A percentile compares a stretch with the other conserved stretches of the same genome.
These are phyloP conservation scores for Nemania diffusa DNA, from an alignment of 2,329 filamentous ascomycete species.

Conservation along the genomic window DNA sequence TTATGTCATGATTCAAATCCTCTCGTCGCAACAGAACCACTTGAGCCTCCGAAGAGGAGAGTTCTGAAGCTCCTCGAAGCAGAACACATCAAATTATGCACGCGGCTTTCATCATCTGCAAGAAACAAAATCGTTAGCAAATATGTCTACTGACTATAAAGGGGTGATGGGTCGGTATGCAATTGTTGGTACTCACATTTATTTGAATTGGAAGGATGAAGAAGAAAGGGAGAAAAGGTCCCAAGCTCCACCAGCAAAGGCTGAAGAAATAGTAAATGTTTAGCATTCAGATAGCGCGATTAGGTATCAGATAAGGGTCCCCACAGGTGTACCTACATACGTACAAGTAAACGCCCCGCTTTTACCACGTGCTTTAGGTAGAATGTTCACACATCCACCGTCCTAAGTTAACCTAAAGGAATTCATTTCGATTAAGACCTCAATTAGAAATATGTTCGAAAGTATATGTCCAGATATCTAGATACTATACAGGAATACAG, in stretches of 20 bases:
- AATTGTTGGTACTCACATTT: constrained; percentile 73
- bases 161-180: background rate
- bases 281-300: background rate
- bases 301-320: constrained; percentile 9
- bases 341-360: too few relatives aligned
- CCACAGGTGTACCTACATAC: too few relatives aligned
- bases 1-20: constrained; percentile 86
- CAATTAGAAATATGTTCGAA: too few relatives aligned
- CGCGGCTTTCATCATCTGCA: constrained; percentile 99
- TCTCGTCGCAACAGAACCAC: constrained; percentile 77
- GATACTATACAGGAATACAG: too few relatives aligned
- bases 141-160: background rate
- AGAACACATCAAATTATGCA: constrained; percentile 89
- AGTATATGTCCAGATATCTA: too few relatives aligned
- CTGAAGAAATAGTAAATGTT: constrained; percentile 34
- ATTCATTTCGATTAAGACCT: too few relatives aligned
- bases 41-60: constrained; percentile 95
- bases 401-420: too few relatives aligned
- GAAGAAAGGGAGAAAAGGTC: constrained; percentile 63
- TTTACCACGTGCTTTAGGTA: too few relatives aligned
- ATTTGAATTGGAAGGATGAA: constrained; percentile 99
- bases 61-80: constrained; percentile 74
- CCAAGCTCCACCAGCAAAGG: constrained; percentile 40
- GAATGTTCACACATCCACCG: too few relatives aligned
- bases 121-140: constrained; percentile 50